phyloP scores from a whole-genome alignment of 129 eudicot species.

The Pseudognaphalium luteoalbum region DNA sequence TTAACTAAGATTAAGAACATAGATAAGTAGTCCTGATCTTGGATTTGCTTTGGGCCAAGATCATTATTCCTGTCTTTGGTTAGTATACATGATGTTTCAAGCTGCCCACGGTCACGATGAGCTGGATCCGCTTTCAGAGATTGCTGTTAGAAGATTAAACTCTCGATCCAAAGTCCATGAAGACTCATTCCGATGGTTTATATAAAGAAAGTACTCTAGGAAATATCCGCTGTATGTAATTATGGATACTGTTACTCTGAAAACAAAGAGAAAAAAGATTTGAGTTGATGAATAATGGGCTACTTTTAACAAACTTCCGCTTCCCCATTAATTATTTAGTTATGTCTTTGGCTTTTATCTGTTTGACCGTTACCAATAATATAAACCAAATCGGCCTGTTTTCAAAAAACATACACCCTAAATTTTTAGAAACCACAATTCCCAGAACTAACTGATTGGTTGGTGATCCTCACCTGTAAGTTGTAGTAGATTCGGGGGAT shows the following conservation, averaged over 20 bases:
- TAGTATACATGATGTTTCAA: background rate
- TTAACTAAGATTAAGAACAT: background rate
- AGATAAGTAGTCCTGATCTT: background rate
- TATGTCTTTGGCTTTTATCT: background rate
- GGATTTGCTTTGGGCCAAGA: background rate
- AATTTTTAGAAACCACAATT: background rate
- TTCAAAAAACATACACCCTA: background rate
- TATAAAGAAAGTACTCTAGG: constrained; percentile 54
- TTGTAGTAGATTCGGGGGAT: constrained; percentile 40
- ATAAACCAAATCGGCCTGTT: background rate
- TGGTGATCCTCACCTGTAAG: constrained; percentile 47
- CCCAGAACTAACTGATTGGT: background rate
- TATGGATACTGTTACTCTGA: constrained; percentile 70
- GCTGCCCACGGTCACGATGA: background rate
- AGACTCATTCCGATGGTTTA: constrained; percentile 69
- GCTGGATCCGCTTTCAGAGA: constrained; percentile 24
- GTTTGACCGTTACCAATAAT: background rate
- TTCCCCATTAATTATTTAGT: background rate
- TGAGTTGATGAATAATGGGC: background rate
- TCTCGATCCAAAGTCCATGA: constrained; percentile 80
- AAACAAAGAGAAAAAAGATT: constrained; percentile 10
- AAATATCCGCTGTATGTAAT: constrained; percentile 75
- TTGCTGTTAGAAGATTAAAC: constrained; percentile 68
- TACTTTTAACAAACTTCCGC: background rate
- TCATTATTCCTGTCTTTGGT: background rate